These are phyloP conservation scores for Apiospora aurea DNA, from an alignment of 2,329 filamentous ascomycete species.

Conservation along the genomic window DNA sequence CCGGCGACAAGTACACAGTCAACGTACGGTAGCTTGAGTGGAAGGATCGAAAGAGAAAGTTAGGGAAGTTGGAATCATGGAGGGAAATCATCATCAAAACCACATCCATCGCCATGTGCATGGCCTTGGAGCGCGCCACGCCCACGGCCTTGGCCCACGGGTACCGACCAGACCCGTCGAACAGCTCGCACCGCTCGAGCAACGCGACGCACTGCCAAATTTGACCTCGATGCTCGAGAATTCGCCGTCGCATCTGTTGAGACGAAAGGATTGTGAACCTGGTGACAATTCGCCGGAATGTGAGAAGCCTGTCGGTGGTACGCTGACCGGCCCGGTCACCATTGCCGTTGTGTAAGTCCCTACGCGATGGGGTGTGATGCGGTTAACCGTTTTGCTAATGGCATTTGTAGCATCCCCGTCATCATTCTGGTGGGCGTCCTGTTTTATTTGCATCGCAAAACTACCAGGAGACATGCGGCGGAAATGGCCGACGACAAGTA, in stretches of 20 bases:
- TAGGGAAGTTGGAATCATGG: slow-evolving; percentile 27
- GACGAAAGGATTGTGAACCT: slow-evolving; percentile 28
- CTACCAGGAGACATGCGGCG: slow-evolving; percentile 70
- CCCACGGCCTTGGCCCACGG: slow-evolving; percentile 36
- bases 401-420: slow-evolving; percentile 72
- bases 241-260: slow-evolving; percentile 1
- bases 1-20: background rate
- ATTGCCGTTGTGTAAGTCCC: slow-evolving; percentile 73
- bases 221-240: slow-evolving; percentile 7
- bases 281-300: slow-evolving; percentile 52
- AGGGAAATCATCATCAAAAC: slow-evolving; percentile 25
- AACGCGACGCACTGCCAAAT: slow-evolving; percentile 16
- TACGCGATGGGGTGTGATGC: background rate
- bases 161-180: slow-evolving; percentile 30
- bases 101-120: slow-evolving; percentile 30
- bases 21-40: slow-evolving; percentile 9
- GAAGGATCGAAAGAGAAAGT: slow-evolving; percentile 2
- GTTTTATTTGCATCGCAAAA: slow-evolving; percentile 80
- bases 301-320: slow-evolving; percentile 62
- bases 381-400: slow-evolving; percentile 22
- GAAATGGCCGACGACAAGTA: slow-evolving; percentile 90
- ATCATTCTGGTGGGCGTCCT: slow-evolving; percentile 71
- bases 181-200: slow-evolving; percentile 28
- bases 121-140: slow-evolving; percentile 32
- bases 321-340: slow-evolving; percentile 70